These are phyloP conservation scores for Solanum chmielewskii DNA, from an alignment of 257 asterid genomes.

Conservation along the genomic window DNA sequence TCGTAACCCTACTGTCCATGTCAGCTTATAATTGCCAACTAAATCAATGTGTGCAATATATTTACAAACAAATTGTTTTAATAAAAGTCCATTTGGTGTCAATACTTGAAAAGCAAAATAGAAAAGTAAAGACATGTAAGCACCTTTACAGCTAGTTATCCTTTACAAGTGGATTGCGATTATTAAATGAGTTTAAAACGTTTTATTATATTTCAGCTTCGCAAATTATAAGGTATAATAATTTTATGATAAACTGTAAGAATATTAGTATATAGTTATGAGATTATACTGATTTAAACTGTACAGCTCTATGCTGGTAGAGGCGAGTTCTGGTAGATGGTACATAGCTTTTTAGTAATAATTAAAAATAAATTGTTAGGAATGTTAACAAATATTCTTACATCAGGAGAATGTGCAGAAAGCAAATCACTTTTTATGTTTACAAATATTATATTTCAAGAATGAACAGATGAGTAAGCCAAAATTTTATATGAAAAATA, in stretches of 20 bases:
- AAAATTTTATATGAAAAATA: not conserved
- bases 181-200: not conserved
- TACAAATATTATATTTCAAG: not conserved
- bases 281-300: not conserved
- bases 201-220: too few species aligned
- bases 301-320: not conserved
- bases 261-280: not conserved
- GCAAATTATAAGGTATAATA: accelerated
- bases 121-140: not conserved
- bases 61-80: not conserved
- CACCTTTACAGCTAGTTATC: not conserved
- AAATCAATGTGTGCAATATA: not conserved
- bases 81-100: not conserved
- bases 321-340: not conserved
- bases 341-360: not conserved
- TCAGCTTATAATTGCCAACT: not conserved
- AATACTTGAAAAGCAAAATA: not conserved
- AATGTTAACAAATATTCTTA: not conserved
- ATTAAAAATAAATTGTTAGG: not conserved
- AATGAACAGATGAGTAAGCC: not conserved
- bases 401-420: not conserved
- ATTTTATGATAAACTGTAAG: too few species aligned
- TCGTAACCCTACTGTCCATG: not conserved
- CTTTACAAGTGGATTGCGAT: not conserved
- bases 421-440: not conserved